Percentiles rank a stretch among this genome's conserved stretches.
These are phyloP conservation scores for Trichoderma polysporum DNA, from an alignment of 2,329 filamentous ascomycete species.

Conservation along the genomic window DNA sequence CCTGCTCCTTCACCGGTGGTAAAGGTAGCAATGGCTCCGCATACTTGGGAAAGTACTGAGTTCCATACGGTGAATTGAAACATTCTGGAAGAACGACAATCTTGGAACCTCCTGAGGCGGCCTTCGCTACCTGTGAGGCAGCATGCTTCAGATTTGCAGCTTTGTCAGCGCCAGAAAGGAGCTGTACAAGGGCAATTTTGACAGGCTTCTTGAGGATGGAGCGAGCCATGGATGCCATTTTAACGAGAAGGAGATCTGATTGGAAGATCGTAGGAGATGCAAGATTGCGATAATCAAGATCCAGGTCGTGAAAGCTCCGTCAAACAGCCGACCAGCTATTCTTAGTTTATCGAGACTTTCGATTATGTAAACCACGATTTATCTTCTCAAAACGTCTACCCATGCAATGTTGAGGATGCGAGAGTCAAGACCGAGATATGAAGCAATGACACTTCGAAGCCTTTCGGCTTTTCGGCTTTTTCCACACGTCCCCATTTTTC, in stretches of 20 bases:
- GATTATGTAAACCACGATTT: not conserved
- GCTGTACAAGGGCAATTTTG: constrained; percentile 78
- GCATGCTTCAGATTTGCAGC: constrained; percentile 77
- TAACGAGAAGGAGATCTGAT: not conserved
- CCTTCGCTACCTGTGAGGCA: constrained; percentile 77
- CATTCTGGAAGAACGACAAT: constrained; percentile 95
- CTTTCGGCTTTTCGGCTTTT: constrained; percentile 13
- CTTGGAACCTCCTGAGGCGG: constrained; percentile 71
- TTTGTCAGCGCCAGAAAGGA: constrained; percentile 81
- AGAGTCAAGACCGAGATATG: not conserved
- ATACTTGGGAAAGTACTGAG: constrained; percentile 84
- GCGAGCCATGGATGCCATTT: not conserved
- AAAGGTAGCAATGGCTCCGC: constrained; percentile 79
- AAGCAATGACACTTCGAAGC: not conserved
- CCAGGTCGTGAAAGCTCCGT: not conserved
- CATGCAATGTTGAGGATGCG: not conserved
- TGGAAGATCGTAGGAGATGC: not conserved
- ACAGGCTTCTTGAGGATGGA: constrained; percentile 67
- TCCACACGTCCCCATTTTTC: not conserved
- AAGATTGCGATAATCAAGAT: not conserved
- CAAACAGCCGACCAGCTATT: not conserved
- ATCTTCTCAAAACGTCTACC: not conserved
- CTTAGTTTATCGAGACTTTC: not conserved
- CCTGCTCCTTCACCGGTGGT: constrained; percentile 66
- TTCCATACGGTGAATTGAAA: constrained; percentile 98